Evolutionary conservation across 176 grass and related monocot species (phyloP).

Genomic region (Neostapfia colusana): DNA sequence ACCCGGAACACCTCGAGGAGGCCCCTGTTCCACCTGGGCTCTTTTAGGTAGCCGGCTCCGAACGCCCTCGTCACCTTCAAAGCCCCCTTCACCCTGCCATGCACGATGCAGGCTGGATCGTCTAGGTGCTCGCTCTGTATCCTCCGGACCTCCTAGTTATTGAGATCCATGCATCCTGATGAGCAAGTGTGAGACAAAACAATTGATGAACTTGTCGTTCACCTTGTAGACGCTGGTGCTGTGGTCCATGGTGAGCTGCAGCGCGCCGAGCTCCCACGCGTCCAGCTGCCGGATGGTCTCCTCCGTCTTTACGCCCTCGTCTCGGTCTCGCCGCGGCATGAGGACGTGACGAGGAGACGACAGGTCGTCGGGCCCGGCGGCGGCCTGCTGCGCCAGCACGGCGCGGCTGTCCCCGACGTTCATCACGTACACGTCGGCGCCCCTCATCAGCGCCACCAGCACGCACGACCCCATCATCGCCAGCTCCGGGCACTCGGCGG

Average conservation of each 20-base stretch:
- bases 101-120: conserved; percentile 58
- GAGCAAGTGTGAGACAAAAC: background rate
- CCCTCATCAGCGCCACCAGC: conserved; percentile 76
- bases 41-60: conserved; percentile 74
- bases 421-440: conserved; percentile 79
- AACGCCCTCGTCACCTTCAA: conserved; percentile 86
- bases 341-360: too few relatives aligned
- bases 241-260: conserved; percentile 85
- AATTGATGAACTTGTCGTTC: background rate
- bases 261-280: conserved; percentile 50
- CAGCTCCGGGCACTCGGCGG: conserved; percentile 63
- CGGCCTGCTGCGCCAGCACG: conserved; percentile 74
- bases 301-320: background rate
- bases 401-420: conserved; percentile 96
- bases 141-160: conserved; percentile 55
- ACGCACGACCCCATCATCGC: conserved; percentile 83
- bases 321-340: too few relatives aligned
- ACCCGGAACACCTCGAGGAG: conserved; percentile 65
- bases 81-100: conserved; percentile 70
- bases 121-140: conserved; percentile 70
- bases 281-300: conserved; percentile 62
- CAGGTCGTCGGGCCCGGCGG: too few relatives aligned
- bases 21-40: conserved; percentile 61
- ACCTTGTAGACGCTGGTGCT: conserved; percentile 65
- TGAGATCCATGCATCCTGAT: too few relatives aligned